Evolutionary conservation across 2,329 filamentous ascomycete species (phyloP).

Genomic region (Talaromyces verruculosus): DNA sequence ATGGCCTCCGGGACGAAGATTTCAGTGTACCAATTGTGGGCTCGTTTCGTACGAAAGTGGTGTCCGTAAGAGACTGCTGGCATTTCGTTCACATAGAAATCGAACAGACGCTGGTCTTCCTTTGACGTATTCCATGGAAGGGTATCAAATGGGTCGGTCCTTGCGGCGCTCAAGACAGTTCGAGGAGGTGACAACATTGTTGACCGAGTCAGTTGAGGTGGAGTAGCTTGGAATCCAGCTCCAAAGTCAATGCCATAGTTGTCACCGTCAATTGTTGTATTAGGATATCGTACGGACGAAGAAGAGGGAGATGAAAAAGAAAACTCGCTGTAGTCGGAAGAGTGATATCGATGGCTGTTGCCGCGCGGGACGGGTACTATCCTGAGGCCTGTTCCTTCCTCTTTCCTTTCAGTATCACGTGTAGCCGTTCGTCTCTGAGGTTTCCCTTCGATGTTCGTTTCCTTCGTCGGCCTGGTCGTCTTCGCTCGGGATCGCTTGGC

Average conservation of each 20-base stretch:
- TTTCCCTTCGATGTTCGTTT: not conserved
- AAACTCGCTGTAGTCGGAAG: slow-evolving; percentile 3
- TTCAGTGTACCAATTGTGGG: slow-evolving; percentile 41
- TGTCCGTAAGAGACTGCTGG: slow-evolving; percentile 41
- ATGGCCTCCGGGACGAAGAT: slow-evolving; percentile 44
- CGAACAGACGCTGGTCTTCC: slow-evolving; percentile 37
- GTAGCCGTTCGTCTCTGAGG: not conserved
- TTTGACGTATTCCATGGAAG: slow-evolving; percentile 35
- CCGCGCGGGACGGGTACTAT: not conserved
- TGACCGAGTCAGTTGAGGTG: slow-evolving; percentile 24
- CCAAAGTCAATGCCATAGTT: not conserved
- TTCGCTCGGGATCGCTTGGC: slow-evolving; percentile 1
- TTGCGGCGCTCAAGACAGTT: slow-evolving; percentile 38
- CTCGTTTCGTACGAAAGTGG: slow-evolving; percentile 34
- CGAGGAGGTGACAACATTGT: slow-evolving; percentile 24
- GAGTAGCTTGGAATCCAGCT: slow-evolving; percentile 7
- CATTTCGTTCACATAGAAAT: slow-evolving; percentile 45
- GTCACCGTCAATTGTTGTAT: slow-evolving; percentile 9
- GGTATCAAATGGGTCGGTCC: slow-evolving; percentile 40
- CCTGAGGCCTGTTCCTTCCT: not conserved
- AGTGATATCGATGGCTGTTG: not conserved
- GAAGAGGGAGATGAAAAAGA: not conserved
- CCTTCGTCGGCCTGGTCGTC: slow-evolving; percentile 10
- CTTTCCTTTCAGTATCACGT: not conserved
- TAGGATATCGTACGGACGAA: not conserved